These are phyloP conservation scores for Nicotiana sylvestris DNA, from an alignment of 257 asterid species.

Conservation along the genomic window DNA sequence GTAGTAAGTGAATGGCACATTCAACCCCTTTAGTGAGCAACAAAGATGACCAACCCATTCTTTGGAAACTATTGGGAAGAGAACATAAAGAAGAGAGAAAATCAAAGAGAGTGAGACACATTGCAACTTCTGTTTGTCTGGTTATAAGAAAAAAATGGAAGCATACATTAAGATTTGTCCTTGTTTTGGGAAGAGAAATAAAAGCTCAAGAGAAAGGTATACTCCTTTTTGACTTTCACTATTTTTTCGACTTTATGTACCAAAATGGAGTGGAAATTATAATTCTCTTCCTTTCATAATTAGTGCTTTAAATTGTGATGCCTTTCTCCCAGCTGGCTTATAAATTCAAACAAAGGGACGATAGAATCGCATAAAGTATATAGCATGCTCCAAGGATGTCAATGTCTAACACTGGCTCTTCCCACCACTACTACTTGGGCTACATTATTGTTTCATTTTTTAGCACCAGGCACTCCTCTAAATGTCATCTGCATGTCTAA, in stretches of 20 bases:
- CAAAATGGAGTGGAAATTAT: background rate
- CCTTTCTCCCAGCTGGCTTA: background rate
- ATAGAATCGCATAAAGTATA: background rate
- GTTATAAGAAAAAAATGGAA: background rate
- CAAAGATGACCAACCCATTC: too few relatives aligned
- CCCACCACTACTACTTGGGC: background rate
- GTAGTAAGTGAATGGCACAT: background rate
- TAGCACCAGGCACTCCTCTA: background rate
- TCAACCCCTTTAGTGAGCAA: background rate
- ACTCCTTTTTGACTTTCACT: background rate
- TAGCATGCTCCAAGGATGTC: background rate
- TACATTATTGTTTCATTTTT: background rate
- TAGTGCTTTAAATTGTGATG: background rate
- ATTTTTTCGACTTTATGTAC: background rate
- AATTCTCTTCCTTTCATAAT: background rate
- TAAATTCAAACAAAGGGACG: background rate
- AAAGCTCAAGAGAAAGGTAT: background rate
- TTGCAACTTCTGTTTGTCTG: background rate
- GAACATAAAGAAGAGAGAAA: background rate
- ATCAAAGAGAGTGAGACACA: background rate
- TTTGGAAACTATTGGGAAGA: background rate
- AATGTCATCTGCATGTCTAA: background rate
- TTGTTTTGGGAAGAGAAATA: background rate
- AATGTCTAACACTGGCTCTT: background rate
- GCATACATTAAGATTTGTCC: background rate